Conservation (phyloP, 495 filamentous ascomycete species). For the Penicillium parvum region DNA sequence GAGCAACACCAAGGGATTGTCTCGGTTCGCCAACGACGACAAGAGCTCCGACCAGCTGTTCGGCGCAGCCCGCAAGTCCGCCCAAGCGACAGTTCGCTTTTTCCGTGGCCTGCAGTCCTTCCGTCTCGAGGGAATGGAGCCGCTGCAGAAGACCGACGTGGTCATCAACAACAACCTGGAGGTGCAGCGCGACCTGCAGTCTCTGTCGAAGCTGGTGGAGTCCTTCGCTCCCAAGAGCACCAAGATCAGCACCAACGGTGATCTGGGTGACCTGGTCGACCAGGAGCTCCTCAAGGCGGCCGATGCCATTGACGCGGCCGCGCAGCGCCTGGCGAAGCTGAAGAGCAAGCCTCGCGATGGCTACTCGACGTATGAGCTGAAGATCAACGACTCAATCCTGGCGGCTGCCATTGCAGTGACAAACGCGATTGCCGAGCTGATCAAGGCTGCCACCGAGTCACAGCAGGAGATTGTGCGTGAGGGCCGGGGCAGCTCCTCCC, state of each 20-base stretch:
- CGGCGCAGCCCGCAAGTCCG: conserved; percentile 76
- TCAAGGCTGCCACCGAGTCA: conserved; percentile 90
- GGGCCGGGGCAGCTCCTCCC: conserved; percentile 79
- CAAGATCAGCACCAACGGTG: conserved; percentile 75
- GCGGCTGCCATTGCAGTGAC: conserved; percentile 94
- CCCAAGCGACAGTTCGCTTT: conserved; percentile 86
- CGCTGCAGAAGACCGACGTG: conserved; percentile 85
- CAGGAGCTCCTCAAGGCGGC: conserved; percentile 89
- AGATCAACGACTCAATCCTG: conserved; percentile 90
- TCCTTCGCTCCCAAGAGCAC: conserved; percentile 79
- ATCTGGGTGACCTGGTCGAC: conserved; percentile 91
- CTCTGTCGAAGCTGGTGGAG: conserved; percentile 87
- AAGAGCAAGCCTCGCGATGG: conserved; percentile 90
- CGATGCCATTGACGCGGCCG: conserved; percentile 88
- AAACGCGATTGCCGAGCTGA: conserved; percentile 91
- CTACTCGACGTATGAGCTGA: conserved; percentile 94
- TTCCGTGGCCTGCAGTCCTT: conserved; percentile 94
- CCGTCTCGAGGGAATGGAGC: conserved; percentile 82
- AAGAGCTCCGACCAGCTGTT: conserved; percentile 84
- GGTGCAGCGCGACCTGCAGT: conserved; percentile 85
- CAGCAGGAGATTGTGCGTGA: conserved; percentile 98
- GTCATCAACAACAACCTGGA: conserved; percentile 96
- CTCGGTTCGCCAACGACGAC: conserved; percentile 89
- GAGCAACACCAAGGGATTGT: conserved; percentile 93
- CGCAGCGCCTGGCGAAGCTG: conserved; percentile 80